Percentiles rank a stretch among this genome's conserved stretches.
phyloP scores from a whole-genome alignment of 768 basidiomycete genomes.

The Cyathus striatus region DNA sequence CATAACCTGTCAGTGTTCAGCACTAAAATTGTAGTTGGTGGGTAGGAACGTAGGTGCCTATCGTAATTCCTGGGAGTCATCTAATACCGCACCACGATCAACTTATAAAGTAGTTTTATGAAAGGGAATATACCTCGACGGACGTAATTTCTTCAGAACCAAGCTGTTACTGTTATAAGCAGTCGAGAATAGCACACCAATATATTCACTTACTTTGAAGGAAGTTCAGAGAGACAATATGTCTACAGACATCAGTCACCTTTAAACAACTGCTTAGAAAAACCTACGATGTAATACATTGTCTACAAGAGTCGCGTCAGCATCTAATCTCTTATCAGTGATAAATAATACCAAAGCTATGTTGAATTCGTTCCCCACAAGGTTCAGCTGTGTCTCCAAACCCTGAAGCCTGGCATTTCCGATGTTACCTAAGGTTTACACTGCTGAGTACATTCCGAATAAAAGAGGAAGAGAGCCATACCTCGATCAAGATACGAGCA shows the following conservation, averaged over 20 bases:
- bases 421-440: too few species aligned
- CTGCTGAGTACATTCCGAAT: conserved; percentile 2
- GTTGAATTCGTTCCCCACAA: conserved; percentile 59
- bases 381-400: conserved; percentile 45
- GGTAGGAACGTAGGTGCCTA: too few species aligned
- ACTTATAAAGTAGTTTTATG: too few species aligned
- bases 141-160: conserved; percentile 58
- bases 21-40: too few species aligned
- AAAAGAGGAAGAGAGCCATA: conserved; percentile 13
- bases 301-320: conserved; percentile 33
- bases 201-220: conserved; percentile 48
- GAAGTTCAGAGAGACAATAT: conserved; percentile 63
- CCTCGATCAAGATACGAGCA: conserved; percentile 63
- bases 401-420: conserved; percentile 70
- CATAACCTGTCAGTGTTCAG: too few species aligned
- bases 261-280: background rate
- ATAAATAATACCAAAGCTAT: conserved; percentile 47
- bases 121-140: conserved; percentile 43
- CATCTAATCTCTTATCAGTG: background rate
- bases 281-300: conserved; percentile 65
- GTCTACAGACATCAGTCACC: conserved; percentile 27
- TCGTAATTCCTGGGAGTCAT: conserved; percentile 67
- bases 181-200: conserved; percentile 6
- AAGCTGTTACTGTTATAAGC: conserved; percentile 23
- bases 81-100: too few species aligned